Conservation (phyloP, 1,284 basidiomycete species). For the Moniliophthora roreri region DNA sequence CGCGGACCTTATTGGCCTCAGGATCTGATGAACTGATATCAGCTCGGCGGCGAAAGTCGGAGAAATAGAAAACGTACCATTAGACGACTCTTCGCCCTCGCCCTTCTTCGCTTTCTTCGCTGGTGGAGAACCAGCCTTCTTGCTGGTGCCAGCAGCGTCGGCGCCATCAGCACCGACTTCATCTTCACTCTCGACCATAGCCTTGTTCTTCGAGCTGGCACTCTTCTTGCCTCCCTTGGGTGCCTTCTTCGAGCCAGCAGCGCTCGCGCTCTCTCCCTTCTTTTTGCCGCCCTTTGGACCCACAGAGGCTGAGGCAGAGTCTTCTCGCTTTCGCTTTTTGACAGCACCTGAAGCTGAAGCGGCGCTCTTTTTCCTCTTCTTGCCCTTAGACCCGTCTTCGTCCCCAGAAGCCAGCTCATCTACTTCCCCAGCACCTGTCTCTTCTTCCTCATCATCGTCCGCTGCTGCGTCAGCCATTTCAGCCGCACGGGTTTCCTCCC, state of each 20-base stretch:
- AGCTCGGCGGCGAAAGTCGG: constrained; percentile 14
- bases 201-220: constrained; percentile 56
- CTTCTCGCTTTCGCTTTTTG: constrained; percentile 64
- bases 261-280: constrained; percentile 27
- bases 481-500: constrained; percentile 61
- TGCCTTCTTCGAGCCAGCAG: constrained; percentile 36
- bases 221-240: constrained; percentile 52
- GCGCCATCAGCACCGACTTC: constrained; percentile 53
- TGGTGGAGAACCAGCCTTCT: constrained; percentile 58
- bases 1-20: constrained; percentile 76
- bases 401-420: constrained; percentile 41
- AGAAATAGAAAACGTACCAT: constrained; percentile 4
- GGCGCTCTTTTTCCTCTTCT: constrained; percentile 43
- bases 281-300: constrained; percentile 10
- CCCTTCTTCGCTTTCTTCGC: constrained; percentile 64
- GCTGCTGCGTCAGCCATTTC: constrained; percentile 34
- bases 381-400: constrained; percentile 54
- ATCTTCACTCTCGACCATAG: constrained; percentile 73
- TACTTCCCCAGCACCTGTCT: constrained; percentile 55
- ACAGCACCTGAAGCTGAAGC: constrained; percentile 13
- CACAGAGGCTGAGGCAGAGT: constrained; percentile 28
- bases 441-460: constrained; percentile 55
- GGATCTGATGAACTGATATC: constrained; percentile 42
- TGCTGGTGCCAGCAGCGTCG: constrained; percentile 51
- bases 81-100: constrained; percentile 40